Conservation (phyloP, 306 rosid genomes). For the Trifolium subterraneum region DNA sequence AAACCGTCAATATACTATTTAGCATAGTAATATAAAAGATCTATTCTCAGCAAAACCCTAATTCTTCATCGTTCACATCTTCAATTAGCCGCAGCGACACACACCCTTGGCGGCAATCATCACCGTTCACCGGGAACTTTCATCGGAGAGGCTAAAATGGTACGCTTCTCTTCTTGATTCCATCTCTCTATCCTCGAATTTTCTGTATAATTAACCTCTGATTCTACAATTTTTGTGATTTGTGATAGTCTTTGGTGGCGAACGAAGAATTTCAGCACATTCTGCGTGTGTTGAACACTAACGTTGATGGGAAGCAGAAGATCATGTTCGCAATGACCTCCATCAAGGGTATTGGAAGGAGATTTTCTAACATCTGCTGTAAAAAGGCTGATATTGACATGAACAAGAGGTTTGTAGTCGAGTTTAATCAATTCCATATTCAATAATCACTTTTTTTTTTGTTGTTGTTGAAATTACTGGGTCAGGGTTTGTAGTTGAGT, state of each 20-base stretch:
- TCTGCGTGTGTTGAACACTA: conserved; percentile 61
- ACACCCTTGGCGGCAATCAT: not conserved
- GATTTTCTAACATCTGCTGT: conserved; percentile 42
- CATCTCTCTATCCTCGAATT: not conserved
- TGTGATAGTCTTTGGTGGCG: conserved; percentile 54
- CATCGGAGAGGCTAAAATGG: not conserved
- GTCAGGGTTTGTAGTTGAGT: not conserved
- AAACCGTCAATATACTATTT: not conserved
- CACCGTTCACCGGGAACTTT: not conserved
- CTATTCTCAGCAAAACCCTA: not conserved
- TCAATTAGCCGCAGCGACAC: not conserved
- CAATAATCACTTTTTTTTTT: not conserved
- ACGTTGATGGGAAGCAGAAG: conserved; percentile 57
- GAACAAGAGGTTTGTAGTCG: conserved; percentile 11
- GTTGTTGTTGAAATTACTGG: not conserved
- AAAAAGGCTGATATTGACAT: no score
- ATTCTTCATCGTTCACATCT: not conserved
- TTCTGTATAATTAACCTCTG: not conserved
- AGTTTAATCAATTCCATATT: not conserved
- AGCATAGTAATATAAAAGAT: not conserved
- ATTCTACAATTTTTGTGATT: not conserved
- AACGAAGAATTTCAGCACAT: conserved; percentile 66
- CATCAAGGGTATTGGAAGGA: no score
- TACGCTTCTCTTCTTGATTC: not conserved
- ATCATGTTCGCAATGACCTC: no score